Evolutionary conservation across 805 yeast species (phyloP).

Genomic region (Teunomyces pallodes): DNA sequence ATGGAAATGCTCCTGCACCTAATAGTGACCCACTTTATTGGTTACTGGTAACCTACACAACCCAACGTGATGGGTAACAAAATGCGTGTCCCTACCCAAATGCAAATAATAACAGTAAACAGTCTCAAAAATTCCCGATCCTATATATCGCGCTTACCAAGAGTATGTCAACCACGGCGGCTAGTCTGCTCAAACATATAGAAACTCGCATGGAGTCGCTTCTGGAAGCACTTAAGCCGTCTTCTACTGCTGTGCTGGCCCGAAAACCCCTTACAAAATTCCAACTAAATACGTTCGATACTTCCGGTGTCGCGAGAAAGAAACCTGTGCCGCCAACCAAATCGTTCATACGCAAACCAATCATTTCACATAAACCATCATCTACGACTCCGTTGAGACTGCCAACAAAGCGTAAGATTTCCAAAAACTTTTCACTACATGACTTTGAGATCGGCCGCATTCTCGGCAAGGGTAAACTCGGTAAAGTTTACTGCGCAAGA

Average conservation of each 20-base stretch:
- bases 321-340: neutral
- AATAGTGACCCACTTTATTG: neutral
- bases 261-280: conserved; percentile 15
- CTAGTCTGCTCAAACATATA: conserved; percentile 17
- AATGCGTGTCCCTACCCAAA: neutral
- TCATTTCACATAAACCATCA: neutral
- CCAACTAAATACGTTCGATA: conserved; percentile 13
- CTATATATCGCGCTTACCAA: neutral
- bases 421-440: conserved; percentile 28
- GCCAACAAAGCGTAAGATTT: conserved; percentile 2
- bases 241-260: neutral
- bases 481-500: conserved; percentile 84
- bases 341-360: neutral
- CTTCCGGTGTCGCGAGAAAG: neutral
- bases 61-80: neutral
- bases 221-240: conserved; percentile 6
- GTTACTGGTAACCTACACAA: neutral
- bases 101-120: neutral
- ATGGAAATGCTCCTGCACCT: neutral
- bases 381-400: neutral
- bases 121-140: neutral
- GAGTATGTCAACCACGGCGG: conserved; percentile 9
- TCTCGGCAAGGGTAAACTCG: conserved; percentile 91
- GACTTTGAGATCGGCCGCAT: conserved; percentile 87
- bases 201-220: conserved; percentile 21